Evolutionary conservation across 2,329 filamentous ascomycete genomes (phyloP).

Genomic region (Ascochyta viciae-villosae): DNA sequence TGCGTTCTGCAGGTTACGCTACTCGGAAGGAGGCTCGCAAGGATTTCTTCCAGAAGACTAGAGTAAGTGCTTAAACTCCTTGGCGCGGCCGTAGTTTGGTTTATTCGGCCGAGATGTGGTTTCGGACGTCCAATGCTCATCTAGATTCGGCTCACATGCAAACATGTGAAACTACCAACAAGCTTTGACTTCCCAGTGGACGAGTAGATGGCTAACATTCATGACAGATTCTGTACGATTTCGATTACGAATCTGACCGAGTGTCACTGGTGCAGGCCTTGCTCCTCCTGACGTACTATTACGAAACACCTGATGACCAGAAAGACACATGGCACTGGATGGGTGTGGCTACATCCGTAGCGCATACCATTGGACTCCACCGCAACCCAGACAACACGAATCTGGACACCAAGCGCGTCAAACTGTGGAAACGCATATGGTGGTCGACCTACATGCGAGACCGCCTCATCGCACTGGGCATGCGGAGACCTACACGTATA

Average conservation of each 20-base stretch:
- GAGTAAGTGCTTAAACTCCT: conserved; percentile 62
- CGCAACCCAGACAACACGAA: conserved; percentile 81
- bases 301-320: conserved; percentile 94
- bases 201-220: conserved; percentile 2
- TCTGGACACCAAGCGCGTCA: conserved; percentile 76
- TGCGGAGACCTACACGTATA: conserved; percentile 90
- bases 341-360: conserved; percentile 91
- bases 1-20: conserved; percentile 78
- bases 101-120: conserved; percentile 19
- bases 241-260: conserved; percentile 91
- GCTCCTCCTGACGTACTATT: conserved; percentile 95
- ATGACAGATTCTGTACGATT: conserved; percentile 81
- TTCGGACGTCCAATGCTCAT: conserved; percentile 9
- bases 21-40: conserved; percentile 83
- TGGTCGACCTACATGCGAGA: conserved; percentile 98
- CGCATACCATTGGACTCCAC: conserved; percentile 91
- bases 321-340: conserved; percentile 99
- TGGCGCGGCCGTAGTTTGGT: conserved; percentile 7
- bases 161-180: conserved; percentile 14
- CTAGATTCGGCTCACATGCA: conserved; percentile 9
- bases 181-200: not conserved
- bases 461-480: conserved; percentile 87
- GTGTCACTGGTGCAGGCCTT: conserved; percentile 87
- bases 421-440: conserved; percentile 94
- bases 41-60: conserved; percentile 86